Evolutionary conservation across 352 stramenopile genomes (phyloP).

Genomic region (Phytophthora constricta): DNA sequence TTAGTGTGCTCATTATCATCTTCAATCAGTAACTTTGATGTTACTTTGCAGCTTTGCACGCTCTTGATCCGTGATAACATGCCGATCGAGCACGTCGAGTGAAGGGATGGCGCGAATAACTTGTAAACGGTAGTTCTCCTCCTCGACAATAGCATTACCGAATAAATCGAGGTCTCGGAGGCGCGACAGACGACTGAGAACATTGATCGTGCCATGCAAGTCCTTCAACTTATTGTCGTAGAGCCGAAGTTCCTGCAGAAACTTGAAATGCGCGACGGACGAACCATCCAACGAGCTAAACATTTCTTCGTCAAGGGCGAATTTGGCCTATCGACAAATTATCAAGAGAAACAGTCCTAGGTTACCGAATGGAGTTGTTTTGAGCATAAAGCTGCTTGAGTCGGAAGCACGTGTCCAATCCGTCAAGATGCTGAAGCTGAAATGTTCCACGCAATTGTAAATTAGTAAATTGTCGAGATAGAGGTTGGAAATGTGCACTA

Average conservation of each 20-base stretch:
- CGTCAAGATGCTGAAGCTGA: conserved; percentile 66
- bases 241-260: conserved; percentile 80
- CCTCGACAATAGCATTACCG: conserved; percentile 78
- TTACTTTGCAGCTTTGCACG: conserved; percentile 47
- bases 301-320: not conserved
- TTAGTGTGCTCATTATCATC: not conserved
- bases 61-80: conserved; percentile 82
- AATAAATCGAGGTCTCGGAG: conserved; percentile 85
- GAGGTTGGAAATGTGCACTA: too few species aligned
- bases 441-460: not conserved
- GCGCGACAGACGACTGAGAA: conserved; percentile 64
- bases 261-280: conserved; percentile 72
- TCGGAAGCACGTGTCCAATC: conserved; percentile 84
- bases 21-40: not conserved
- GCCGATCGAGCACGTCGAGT: conserved; percentile 77
- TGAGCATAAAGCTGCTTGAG: conserved; percentile 91
- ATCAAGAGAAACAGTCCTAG: conserved; percentile 1
- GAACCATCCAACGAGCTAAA: conserved; percentile 53
- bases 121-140: conserved; percentile 87
- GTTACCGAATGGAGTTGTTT: conserved; percentile 80
- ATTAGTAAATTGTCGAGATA: not conserved
- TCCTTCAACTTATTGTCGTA: conserved; percentile 86
- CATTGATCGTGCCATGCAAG: conserved; percentile 55
- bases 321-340: too few species aligned
- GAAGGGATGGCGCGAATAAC: conserved; percentile 81